Base-by-base conservation (phyloP, 768 basidiomycete genomes). In the Terana coerulea region DNA sequence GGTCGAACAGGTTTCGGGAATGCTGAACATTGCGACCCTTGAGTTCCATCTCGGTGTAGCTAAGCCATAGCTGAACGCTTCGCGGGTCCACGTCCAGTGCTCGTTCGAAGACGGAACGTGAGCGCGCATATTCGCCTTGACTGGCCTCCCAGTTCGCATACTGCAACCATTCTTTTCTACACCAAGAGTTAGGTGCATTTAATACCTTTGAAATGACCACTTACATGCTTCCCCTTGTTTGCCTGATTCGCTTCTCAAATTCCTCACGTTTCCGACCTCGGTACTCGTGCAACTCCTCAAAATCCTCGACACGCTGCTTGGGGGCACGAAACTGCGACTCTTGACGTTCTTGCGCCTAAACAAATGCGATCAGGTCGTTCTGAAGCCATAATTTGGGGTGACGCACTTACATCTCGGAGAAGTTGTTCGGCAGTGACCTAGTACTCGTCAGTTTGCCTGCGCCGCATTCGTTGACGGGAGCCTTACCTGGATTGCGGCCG, bases 381-480 rank as follows among this genome's bases (percentile, higher is more conserved):
- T 17, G 19, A 26, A 24, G 7, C n/a, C 43, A 43, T 25, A 37
- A 30, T 15, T 24, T 10, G 17, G 3, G 35, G 11, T 10, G 19
- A 9, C 2, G 33, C 10, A 51, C 70, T 41, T 66, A 89, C 91
- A 75, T 99, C 97, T 61, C 97, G 87, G 9, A 99, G 76, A 36
- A 99, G 84, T 72, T 99, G 97, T 71, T 98, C 97, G 12, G 97
- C 92, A 52, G 97, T 98, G 72, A 98, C 95, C 92, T 98, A 70
- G 55, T 57, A 53, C 26, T 47, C 45, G 43, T 48, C 42, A 15
- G 10, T 9, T 8, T 51, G 34, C 37, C 30, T 19, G 41, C 46
- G 36, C 34, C 28, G 12, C 3, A 35, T 30, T 22, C 15, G 29
- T 37, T 33, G 22, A 9, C 26, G 33, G 28, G 21, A 29, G 36